phyloP scores from a whole-genome alignment of 192 early-diverging fungal genomes.

The Backusella psychrophila region DNA sequence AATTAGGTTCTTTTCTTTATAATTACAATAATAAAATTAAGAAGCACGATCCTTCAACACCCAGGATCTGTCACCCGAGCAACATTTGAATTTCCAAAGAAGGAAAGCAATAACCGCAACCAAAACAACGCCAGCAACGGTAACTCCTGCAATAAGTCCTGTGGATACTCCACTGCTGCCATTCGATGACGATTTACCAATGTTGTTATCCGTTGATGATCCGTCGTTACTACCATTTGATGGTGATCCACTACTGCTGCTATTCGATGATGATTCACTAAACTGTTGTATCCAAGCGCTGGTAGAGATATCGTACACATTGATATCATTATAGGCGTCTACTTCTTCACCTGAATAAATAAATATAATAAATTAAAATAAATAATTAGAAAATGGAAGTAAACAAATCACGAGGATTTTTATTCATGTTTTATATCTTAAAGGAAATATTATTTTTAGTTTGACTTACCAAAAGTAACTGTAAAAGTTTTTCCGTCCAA shows the following conservation, averaged over 20 bases:
- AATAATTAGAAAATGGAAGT: not conserved
- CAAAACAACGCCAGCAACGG: slow-evolving; percentile 26
- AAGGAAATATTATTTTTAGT: not conserved
- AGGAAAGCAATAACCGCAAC: slow-evolving; percentile 24
- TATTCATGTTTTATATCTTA: not conserved
- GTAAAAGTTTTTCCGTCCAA: slow-evolving; percentile 23
- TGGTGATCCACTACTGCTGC: not conserved
- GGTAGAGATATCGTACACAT: slow-evolving; percentile 7
- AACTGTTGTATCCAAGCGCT: slow-evolving; percentile 23
- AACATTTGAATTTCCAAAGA: slow-evolving; percentile 18
- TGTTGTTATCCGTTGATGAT: not conserved
- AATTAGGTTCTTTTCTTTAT: too few species aligned
- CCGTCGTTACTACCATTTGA: not conserved
- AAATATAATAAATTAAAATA: not conserved
- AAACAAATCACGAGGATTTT: not conserved
- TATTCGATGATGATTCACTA: not conserved
- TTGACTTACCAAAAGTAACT: slow-evolving; percentile 26
- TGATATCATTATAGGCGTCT: slow-evolving; percentile 32
- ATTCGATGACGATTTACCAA: not conserved
- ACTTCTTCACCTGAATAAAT: slow-evolving; percentile 14
- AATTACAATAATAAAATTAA: too few species aligned
- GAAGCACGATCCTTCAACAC: too few species aligned
- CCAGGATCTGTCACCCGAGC: too few species aligned
- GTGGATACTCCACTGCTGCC: not conserved
- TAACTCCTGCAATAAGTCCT: slow-evolving; percentile 28